Base-by-base conservation (phyloP, 2,329 filamentous ascomycete species). In the Rhinocladiella similis region DNA sequence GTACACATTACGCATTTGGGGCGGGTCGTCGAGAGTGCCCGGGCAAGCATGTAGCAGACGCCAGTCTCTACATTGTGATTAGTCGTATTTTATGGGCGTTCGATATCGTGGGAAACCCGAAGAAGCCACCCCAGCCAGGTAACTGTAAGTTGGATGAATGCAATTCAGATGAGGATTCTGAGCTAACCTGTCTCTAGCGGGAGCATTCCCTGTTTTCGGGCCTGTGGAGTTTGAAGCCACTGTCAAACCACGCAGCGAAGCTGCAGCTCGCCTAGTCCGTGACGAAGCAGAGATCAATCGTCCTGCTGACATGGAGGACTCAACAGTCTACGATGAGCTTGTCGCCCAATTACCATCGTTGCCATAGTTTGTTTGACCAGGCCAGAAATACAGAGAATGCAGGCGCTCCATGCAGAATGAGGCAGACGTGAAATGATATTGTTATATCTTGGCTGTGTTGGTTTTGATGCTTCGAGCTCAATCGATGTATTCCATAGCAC, bases 61-160 rank as follows among this genome's bases (percentile, higher is more conserved):
- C 69, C 18, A 68, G 67, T 67, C 53, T 77, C 68, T 64, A 82
- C 63, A 80, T 84, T 56, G 81, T 82, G n/a, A 81, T 84, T 56
- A 77, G 79, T 1, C 70, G 82, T 27, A 80, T 84, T 75, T 78
- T 84, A 54, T 73, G 81, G 50, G 65, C 54, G 2, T 70, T 63
- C 42, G 47, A 68, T 19, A 56, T 59, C 29, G 22, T 27, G 25
- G 33, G 18, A 49, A 47, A 47, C 3, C 14, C 45, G 14, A 29
- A 53, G 14, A 47, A 51, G 10, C 38, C 38, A 29, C 55, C 55
- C 14, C n/a, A 41, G 49, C 19, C 18, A 47, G 50, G 50, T 36
- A 12, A 36, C 41, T 25, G 55, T 57, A 53, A 50, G 55, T 43
- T 22, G 39, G n/a, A 13, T 45, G 18, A n/a, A 20, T 16, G 10